Base-by-base conservation (phyloP, 1,139 yeast genomes). In the Chernovozyma aurita region DNA sequence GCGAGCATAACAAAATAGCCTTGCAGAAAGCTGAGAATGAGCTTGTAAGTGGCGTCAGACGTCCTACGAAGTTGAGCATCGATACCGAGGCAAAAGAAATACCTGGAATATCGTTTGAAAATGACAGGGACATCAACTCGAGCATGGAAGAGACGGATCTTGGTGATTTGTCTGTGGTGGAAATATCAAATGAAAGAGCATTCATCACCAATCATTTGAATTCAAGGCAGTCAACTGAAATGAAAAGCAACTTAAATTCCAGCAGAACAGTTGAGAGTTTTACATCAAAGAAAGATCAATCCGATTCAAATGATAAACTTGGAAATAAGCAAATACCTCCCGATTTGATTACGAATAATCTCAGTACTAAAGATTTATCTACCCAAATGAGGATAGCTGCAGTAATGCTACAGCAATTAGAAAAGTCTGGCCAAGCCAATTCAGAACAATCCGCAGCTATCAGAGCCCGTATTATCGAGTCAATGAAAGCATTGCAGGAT, bases 351-450 rank as follows among this genome's bases (percentile, higher is more conserved):
- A 20, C 22, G 9, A 7, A 6, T 6, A 20, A 9, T 9, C 22
- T 20, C 9, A 20, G 22, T 20, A 63, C 59, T 2, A 73, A 72
- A 31, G 85, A 78, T 39, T 61, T 87, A 22, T 94, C 96, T 0
- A 81, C 86, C 11, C 97, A 90, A 58, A 87, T 92, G 92, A 75
- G 97, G 47, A 88, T 95, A 13, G 97, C 98, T 0, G 85, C 97
- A 0, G 85, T 90, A 8, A 92, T 92, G 95, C 63, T 92, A 15
- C 80, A 88, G 12, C 98, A 92, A 55, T 63, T 92, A 20, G 97
- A 92, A 41, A 76, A 78, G 12, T 77, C 92, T 0, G 84, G 85
- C 9, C 53, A 63, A 32, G 65, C 85, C 20, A 80, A 83, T n/a
- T 71, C 78, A 18, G 85, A 78, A 32, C 96, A 92, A 52, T 75